Base-by-base conservation (phyloP, 2,329 filamentous ascomycete species). In the Thermoascus crustaceus region DNA sequence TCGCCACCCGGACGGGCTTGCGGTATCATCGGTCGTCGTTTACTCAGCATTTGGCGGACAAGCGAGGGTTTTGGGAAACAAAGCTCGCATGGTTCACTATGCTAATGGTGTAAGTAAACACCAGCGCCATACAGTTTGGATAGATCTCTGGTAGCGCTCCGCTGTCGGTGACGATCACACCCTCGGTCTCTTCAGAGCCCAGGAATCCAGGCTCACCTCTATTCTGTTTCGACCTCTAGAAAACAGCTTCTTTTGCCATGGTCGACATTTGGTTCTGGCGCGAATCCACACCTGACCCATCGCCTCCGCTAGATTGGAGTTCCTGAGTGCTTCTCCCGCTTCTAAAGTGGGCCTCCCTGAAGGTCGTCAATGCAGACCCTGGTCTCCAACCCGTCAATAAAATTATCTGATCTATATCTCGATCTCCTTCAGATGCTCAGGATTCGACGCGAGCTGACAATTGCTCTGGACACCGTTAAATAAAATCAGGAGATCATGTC, bases 311-410 rank as follows among this genome's bases (percentile, higher is more conserved):
- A 25, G 21, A 26, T 31, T 10, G 24, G 29, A 37, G 22, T 40
- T 37, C 38, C 14, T 41, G n/a, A 18, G 34, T 35, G 39, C 39
- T 41, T 41, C 39, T 41, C 39, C 39, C 39, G 39, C 39, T 41
- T 41, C 39, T 27, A 41, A 25, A 34, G 39, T 41, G 39, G 39
- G 38, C 35, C 39, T 37, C 22, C 13, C 13, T 22, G 11, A 11
- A 29, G 9, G 26, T 17, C 18, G 26, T 29, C 26, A 18, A 29
- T 29, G 26, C 26, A 29, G 26, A 29, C 26, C 26, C 26, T 18
- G 9, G 26, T 29, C 26, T 13, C 16, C 7, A 17, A 29, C 18
- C 26, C 26, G 26, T 29, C 14, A 29, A 13, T 29, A 16, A 29
- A 16, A 13, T 29, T 13, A 29, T 29, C 26, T 10, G 14, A 17